Evolutionary conservation across 2,329 filamentous ascomycete species (phyloP).

Genomic region (Colletotrichum orchidophilum): DNA sequence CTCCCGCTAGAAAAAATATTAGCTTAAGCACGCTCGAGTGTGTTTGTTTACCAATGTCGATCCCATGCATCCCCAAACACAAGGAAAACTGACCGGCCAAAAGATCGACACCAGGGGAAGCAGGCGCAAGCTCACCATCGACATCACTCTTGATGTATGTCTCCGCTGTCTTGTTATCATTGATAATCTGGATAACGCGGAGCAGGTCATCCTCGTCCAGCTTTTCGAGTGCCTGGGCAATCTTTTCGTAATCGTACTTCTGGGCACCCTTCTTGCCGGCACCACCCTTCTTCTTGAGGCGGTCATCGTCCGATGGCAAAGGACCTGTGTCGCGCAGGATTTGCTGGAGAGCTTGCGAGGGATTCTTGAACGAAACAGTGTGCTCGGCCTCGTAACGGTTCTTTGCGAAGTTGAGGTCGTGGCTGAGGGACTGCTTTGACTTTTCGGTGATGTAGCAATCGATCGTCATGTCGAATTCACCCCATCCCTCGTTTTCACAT

Average conservation of each 20-base stretch:
- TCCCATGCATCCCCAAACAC: conserved; percentile 16
- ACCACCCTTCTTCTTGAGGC: conserved; percentile 68
- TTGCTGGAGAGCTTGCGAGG: conserved; percentile 84
- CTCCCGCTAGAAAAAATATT: conserved; percentile 71
- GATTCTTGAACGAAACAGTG: conserved; percentile 88
- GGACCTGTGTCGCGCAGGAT: conserved; percentile 85
- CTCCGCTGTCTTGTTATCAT: conserved; percentile 93
- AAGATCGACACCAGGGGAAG: conserved; percentile 29
- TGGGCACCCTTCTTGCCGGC: conserved; percentile 82
- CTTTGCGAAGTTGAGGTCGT: conserved; percentile 92
- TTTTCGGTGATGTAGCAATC: conserved; percentile 86
- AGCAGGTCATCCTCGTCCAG: conserved; percentile 92
- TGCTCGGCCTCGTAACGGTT: conserved; percentile 86
- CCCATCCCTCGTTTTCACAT: conserved; percentile 96
- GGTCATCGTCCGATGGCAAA: conserved; percentile 78
- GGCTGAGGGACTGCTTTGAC: conserved; percentile 80
- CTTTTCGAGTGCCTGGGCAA: conserved; percentile 90
- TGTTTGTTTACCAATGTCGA: neutral
- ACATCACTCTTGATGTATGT: conserved; percentile 98
- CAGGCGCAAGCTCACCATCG: conserved; percentile 73
- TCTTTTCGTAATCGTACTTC: conserved; percentile 88
- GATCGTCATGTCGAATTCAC: conserved; percentile 96
- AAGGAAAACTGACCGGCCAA: conserved; percentile 33
- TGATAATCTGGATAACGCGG: conserved; percentile 96
- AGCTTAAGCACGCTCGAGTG: conserved; percentile 42